These are phyloP conservation scores for Botrytis cinerea DNA, from an alignment of 2,329 filamentous ascomycete species.

Conservation along the genomic window DNA sequence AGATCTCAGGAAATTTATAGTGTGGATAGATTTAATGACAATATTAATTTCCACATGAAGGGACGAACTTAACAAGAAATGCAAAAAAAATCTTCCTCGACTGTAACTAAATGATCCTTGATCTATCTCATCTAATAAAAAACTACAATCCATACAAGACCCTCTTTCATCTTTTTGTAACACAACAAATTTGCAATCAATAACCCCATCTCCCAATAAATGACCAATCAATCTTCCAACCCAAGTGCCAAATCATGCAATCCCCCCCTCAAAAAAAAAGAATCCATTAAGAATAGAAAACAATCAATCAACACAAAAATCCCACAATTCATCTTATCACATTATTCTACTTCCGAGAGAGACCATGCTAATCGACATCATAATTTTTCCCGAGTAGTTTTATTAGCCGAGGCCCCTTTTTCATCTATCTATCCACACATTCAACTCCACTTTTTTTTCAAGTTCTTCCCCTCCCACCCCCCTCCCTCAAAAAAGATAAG, in stretches of 20 bases:
- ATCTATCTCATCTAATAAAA: no score
- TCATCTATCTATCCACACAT: neutral
- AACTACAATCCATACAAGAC: neutral
- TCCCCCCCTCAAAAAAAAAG: rapidly evolving
- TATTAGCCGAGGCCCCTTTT: neutral
- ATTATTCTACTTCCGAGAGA: neutral
- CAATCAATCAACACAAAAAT: neutral
- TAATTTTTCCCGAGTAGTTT: neutral
- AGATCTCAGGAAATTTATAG: neutral
- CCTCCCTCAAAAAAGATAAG: no score
- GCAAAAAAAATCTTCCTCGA: no score
- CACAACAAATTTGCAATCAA: neutral
- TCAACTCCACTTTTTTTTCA: neutral
- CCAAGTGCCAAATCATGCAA: neutral
- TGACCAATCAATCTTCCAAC: neutral
- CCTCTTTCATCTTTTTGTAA: neutral
- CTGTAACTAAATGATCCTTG: no score
- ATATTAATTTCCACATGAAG: no score
- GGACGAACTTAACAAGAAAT: no score
- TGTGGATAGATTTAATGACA: no score
- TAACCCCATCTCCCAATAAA: neutral
- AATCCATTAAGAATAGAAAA: no score
- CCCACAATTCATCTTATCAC: neutral
- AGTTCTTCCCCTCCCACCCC: no score
- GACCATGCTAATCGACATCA: neutral